A percentile compares a stretch with the other conserved stretches of the same genome.
phyloP scores from a whole-genome alignment of 73 alveolate genomes.

The Paramecium caudatum region DNA sequence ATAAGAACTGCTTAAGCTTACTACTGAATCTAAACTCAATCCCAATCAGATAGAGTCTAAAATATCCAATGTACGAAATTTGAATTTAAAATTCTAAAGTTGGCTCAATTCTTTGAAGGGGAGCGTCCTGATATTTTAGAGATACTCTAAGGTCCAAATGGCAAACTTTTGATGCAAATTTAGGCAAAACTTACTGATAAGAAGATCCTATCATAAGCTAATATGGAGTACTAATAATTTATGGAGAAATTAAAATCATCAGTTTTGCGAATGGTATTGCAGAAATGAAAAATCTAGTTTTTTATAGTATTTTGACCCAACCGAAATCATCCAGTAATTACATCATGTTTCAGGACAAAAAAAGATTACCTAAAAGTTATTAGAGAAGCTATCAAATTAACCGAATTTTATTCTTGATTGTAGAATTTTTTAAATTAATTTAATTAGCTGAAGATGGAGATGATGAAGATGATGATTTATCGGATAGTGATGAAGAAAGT shows the following conservation, averaged over 20 bases:
- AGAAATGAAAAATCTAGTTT: not conserved
- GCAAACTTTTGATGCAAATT: not conserved
- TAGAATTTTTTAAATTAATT: not conserved
- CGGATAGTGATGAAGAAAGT: conserved; percentile 1
- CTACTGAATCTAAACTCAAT: not conserved
- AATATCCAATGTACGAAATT: conserved; percentile 25
- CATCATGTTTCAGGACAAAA: conserved; percentile 62
- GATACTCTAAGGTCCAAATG: conserved; percentile 23
- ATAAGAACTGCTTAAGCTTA: not conserved
- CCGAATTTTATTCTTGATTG: conserved; percentile 37
- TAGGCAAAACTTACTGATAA: conserved; percentile 3
- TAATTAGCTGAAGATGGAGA: conserved; percentile 57
- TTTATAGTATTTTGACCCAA: conserved; percentile 66
- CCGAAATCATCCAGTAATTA: conserved; percentile 62
- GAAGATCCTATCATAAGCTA: not conserved
- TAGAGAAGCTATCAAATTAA: conserved; percentile 44
- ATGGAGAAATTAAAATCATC: conserved; percentile 40
- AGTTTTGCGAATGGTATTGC: conserved; percentile 13
- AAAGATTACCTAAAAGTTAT: conserved; percentile 50
- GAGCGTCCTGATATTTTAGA: conserved; percentile 45
- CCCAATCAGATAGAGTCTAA: not conserved
- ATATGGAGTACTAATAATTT: not conserved
- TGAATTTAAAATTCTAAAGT: not conserved
- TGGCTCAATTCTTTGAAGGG: not conserved
- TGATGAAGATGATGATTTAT: conserved; percentile 39